Evolutionary conservation across 345 rosid species (phyloP), one percentile per base, ranked within the genome.

Genomic region (Ceriops tagal): DNA sequence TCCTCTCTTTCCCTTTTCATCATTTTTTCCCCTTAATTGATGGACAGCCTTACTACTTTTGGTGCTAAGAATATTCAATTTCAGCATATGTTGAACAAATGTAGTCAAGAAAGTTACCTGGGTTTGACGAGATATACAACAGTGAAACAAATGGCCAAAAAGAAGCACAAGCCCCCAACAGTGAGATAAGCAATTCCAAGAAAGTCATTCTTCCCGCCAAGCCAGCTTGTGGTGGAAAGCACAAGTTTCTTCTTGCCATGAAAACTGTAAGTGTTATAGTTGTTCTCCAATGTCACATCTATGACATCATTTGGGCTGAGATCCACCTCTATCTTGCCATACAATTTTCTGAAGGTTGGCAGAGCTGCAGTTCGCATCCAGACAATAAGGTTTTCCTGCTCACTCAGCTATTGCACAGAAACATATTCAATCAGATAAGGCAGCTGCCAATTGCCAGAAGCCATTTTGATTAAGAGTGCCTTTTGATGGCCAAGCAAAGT

Each of bases 311-410:
- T 77, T 58, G 46, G 74, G 56, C 81, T 55, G 39, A 95, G 96
- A 79, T 95, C 93, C 59, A 49, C 73, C 83, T 95, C 99, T 78
- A 95, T 92, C 89, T 83, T 92, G 67, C 98, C 99, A 46, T 92
- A 92, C 72, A 95, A 81, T 82, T 95, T 95, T 75, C 98, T 90
- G 77, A 95, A 95, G 64, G 99, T 95, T 64, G 98, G 99, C 77
- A 92, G 83, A 13, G 99, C 99, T 71, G 99, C 99, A n/a, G 99
- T 95, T 79, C 98, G 86, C 99, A 95, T 95, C 99, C 98, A 92
- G 61, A 95, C 99, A 4, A 95, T 90, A 67, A 95, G 98, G 79
- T 89, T 86, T 77, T 95, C 99, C 69, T 95, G 99, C 75, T 90
- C 75, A 68, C 92, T 92, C 82, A 95, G 84, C 98, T 92, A 87